Conservation (phyloP, 192 early-diverging fungal species). For the Backusella tuberculispora region DNA sequence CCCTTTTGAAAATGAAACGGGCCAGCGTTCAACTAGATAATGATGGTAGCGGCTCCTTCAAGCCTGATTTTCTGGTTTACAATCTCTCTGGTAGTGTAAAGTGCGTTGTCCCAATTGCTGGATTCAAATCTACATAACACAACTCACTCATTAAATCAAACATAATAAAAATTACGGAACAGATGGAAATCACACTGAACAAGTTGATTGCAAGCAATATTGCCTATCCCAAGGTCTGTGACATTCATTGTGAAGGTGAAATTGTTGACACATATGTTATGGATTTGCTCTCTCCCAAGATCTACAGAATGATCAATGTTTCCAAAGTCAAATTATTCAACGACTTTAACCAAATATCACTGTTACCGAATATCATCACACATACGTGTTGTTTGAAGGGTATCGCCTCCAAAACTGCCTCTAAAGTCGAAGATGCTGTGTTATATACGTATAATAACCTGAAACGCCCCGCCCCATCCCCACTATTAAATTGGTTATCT, state of each 20-base stretch:
- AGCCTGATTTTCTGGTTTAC: conserved; percentile 15
- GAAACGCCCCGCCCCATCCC: neutral
- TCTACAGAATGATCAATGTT: conserved; percentile 5
- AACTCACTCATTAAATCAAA: neutral
- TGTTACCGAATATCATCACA: neutral
- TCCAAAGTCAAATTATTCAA: neutral
- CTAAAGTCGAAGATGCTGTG: neutral
- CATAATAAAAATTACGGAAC: neutral
- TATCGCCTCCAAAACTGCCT: neutral
- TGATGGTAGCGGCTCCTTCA: neutral
- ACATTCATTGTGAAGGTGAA: neutral
- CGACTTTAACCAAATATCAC: neutral
- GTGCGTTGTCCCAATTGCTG: neutral
- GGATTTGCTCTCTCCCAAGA: conserved; percentile 11
- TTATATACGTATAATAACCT: neutral
- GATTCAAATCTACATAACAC: neutral
- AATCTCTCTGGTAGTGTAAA: conserved; percentile 1
- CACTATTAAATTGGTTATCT: neutral
- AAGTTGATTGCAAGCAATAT: neutral
- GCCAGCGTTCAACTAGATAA: neutral
- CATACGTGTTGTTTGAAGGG: conserved; percentile 2
- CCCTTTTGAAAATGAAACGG: conserved; percentile 17
- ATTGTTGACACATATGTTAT: conserved; percentile 14
- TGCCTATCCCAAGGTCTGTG: neutral
- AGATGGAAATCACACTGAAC: neutral